A percentile compares a stretch with the other conserved stretches of the same genome.
These are phyloP conservation scores for Selenicereus undatus DNA, from an alignment of 148 eudicot genomes.

Conservation along the genomic window DNA sequence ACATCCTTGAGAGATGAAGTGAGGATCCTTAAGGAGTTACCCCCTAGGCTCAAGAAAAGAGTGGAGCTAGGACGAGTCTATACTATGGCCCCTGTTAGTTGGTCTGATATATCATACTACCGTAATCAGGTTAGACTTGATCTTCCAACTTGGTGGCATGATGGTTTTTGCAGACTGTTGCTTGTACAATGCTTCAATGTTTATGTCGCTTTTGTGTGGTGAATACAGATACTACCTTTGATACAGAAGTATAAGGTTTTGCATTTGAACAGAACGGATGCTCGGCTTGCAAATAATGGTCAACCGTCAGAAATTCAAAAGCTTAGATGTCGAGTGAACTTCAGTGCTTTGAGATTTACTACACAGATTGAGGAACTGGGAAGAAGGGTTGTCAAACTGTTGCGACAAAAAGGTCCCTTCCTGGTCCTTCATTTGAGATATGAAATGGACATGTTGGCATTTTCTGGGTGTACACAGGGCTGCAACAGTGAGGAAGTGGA, in stretches of 20 bases:
- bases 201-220: conserved; percentile 12
- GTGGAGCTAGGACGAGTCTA: conserved; percentile 41
- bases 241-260: conserved; percentile 72
- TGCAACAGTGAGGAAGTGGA: conserved; percentile 55
- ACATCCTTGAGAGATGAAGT: conserved; percentile 65
- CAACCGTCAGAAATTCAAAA: conserved; percentile 53
- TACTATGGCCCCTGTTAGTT: conserved; percentile 65
- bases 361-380: conserved; percentile 65
- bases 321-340: conserved; percentile 64
- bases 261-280: conserved; percentile 64
- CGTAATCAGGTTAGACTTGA: conserved; percentile 44
- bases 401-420: conserved; percentile 55
- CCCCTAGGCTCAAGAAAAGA: conserved; percentile 52
- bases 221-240: conserved; percentile 76
- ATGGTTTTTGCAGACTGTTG: neutral
- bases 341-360: conserved; percentile 55
- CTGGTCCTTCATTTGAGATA: conserved; percentile 72
- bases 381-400: conserved; percentile 45
- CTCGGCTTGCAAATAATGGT: conserved; percentile 73
- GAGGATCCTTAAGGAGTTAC: conserved; percentile 62
- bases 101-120: conserved; percentile 78
- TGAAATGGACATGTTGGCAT: conserved; percentile 81
- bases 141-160: neutral
- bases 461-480: conserved; percentile 76
- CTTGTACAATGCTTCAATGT: neutral